Base-by-base conservation (phyloP, 805 yeast genomes). In the Hyphopichia homilentoma region DNA sequence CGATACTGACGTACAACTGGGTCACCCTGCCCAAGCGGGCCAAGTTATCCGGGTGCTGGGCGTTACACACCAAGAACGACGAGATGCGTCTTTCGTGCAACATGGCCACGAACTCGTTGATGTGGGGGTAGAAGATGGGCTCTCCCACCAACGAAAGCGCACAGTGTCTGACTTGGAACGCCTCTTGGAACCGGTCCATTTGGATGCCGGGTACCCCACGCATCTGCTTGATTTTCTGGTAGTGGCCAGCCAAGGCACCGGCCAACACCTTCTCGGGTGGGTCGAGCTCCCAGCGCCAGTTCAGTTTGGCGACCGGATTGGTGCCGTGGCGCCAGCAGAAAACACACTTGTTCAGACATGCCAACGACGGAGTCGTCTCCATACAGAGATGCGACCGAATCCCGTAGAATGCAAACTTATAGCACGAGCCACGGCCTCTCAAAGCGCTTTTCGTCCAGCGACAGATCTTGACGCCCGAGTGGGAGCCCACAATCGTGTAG, bases 251-350 rank as follows among this genome's bases (percentile, higher is more conserved):
- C 27, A 88, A 59, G 0, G 96, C 96, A 18, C 96, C 96, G 28
- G 84, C 77, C 35, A 88, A 54, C 31, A 88, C 85, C 39, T 68
- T 79, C 45, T 85, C 89, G 0, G 97, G 96, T 14, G 82, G 80
- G 57, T 88, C 96, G 9, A 87, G 84, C 49, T 87, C 90, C 97
- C 97, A 88, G 49, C 96, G 69, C 97, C 97, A 88, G 41, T 65
- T 66, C 39, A 82, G 81, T 18, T 95, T 88, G 12, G 96, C 96
- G 2, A 89, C 96, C 0, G 97, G 97, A 51, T 88, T 89, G 2
- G 96, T 88, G 30, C 97, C 97, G 58, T 88, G 97, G 55, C 97
- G 75, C 97, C 97, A 88, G 62, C 97, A 88, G 52, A 88, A 88
- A 4, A 89, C 96, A 71, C 97, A 88, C 56, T 88, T 88, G 54